Conservation (phyloP, 345 rosid genomes). For the Camelina laxa region DNA sequence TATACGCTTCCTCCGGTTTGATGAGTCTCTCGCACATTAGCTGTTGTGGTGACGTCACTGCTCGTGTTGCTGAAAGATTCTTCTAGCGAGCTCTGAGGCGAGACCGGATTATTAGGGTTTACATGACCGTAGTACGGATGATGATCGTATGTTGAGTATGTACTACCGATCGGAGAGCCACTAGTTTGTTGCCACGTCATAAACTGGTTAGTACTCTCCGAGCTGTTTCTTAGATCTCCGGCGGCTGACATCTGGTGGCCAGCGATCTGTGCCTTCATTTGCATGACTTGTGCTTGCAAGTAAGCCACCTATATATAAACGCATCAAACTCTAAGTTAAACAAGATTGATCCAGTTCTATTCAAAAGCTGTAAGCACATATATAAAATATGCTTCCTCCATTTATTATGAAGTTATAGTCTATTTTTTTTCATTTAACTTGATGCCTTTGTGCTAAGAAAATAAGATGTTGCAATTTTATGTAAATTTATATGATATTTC, state of each 20-base stretch:
- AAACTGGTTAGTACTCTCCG: slow-evolving; percentile 26
- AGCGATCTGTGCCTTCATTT: slow-evolving; percentile 75
- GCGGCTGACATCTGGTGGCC: slow-evolving; percentile 47
- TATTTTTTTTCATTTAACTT: not conserved
- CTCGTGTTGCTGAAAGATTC: slow-evolving; percentile 56
- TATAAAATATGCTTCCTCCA: not conserved
- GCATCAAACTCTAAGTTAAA: slow-evolving; percentile 23
- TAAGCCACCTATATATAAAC: slow-evolving; percentile 60
- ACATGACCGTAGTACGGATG: slow-evolving; percentile 38
- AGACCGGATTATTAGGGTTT: slow-evolving; percentile 56
- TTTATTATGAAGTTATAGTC: not conserved
- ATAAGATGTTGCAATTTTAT: not conserved
- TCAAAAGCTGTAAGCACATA: slow-evolving; percentile 14
- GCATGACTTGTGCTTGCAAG: slow-evolving; percentile 89
- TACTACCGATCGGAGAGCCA: slow-evolving; percentile 44
- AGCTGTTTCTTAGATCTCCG: slow-evolving; percentile 34
- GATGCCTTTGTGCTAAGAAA: slow-evolving; percentile 3
- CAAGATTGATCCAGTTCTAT: slow-evolving; percentile 12
- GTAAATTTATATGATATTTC: slow-evolving; percentile 20
- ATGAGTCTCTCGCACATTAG: slow-evolving; percentile 34
- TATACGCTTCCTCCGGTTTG: slow-evolving; percentile 27
- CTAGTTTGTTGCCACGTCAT: slow-evolving; percentile 38
- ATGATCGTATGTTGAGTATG: slow-evolving; percentile 34
- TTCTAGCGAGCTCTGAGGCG: slow-evolving; percentile 80
- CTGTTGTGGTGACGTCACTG: slow-evolving; percentile 40